Percentiles rank a stretch among this genome's conserved stretches.
These are phyloP conservation scores for Talaromyces sp. DNA, from an alignment of 2,329 filamentous ascomycete species.

Conservation along the genomic window DNA sequence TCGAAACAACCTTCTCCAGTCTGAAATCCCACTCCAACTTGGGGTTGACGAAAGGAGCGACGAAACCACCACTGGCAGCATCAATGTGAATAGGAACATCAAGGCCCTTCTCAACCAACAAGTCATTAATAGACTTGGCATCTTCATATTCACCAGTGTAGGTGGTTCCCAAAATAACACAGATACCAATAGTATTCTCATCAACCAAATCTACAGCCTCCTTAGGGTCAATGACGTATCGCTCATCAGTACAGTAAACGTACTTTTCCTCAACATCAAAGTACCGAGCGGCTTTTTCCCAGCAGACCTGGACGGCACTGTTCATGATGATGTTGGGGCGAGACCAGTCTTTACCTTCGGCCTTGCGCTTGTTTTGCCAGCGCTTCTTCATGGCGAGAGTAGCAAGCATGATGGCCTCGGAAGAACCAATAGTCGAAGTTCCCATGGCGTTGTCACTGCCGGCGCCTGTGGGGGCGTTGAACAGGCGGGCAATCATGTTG, in stretches of 20 bases:
- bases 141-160: conserved; percentile 97
- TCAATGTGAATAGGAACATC: conserved; percentile 91
- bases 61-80: conserved; percentile 87
- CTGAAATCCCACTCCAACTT: conserved; percentile 89
- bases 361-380: conserved; percentile 84
- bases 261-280: conserved; percentile 92
- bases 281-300: conserved; percentile 88
- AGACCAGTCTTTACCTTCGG: conserved; percentile 75
- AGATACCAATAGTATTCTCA: conserved; percentile 84
- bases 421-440: conserved; percentile 84
- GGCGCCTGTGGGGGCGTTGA: conserved; percentile 67
- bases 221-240: conserved; percentile 64
- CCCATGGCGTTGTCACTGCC: conserved; percentile 68
- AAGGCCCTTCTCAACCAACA: conserved; percentile 70
- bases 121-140: conserved; percentile 85
- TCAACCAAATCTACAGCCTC: conserved; percentile 62
- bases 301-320: conserved; percentile 92
- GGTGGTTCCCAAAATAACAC: conserved; percentile 84
- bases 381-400: conserved; percentile 88
- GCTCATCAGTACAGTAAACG: conserved; percentile 60
- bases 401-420: conserved; percentile 61
- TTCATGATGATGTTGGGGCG: conserved; percentile 94
- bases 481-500: conserved; percentile 84
- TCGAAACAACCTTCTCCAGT: conserved; percentile 81
- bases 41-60: conserved; percentile 85